Base-by-base conservation (phyloP, 768 basidiomycete species). In the Tylopilus rubrobrunneus region DNA sequence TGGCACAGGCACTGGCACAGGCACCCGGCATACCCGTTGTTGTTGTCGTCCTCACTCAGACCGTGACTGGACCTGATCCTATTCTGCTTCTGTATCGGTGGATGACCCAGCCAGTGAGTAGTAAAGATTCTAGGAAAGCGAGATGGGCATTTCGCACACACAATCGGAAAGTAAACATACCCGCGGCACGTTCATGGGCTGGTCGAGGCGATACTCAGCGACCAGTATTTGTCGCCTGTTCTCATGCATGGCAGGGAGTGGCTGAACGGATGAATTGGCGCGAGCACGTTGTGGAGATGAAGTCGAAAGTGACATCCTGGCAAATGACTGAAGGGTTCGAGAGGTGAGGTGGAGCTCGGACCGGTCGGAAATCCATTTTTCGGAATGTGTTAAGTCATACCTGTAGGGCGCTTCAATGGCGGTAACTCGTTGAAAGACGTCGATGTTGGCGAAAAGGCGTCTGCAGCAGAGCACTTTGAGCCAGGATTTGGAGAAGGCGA, bases 91-190 rank as follows among this genome's bases (percentile, higher is more conserved):
- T 33, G 60, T 60, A 48, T 68, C 67, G 34, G 79, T 73, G 5
- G 89, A 87, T 2, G 89, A 91, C 51, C 85, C 82, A 14, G 87
- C 82, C 41, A 91, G 77, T 4, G 86, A 91, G 66, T 88, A 92
- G 71, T 88, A 91, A 55, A 88, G 71, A 62, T 82, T 78, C 85
- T 87, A 62, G 36, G 37, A 57, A 55, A 45, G 52, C 45, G n/a
- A 36, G n/a, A 31, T 63, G 53, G 65, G 52, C 49, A 48, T 39
- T 43, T 48, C 19, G 11, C 48, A 42, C 31, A 53, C 29, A 42
- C 37, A 44, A 40, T 61, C 31, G 39, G 46, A n/a, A 48, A 60
- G 21, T 31, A 17, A 48, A 66, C 75, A 45, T 66, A 86, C 86
- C 79, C 85, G 83, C 47, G 85, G 86, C 41, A 76, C 76, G 15